Percentiles rank a stretch among this genome's conserved stretches.
phyloP scores from a whole-genome alignment of 2,329 filamentous ascomycete species.

The Ascochyta clinopodiicola region DNA sequence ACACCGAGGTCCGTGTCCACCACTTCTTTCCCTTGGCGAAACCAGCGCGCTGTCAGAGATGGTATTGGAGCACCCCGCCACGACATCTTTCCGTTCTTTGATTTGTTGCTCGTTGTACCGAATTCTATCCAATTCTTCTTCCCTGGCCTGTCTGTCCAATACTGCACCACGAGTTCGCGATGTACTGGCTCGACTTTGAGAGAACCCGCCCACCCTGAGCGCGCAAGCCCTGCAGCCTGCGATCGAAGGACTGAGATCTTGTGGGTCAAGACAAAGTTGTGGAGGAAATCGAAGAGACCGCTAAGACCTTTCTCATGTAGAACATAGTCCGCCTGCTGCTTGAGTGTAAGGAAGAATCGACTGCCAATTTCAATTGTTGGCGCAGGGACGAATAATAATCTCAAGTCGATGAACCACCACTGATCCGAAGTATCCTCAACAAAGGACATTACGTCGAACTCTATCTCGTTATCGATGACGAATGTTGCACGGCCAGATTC shows the following conservation, averaged over 20 bases:
- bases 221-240: conserved; percentile 75
- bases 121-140: conserved; percentile 91
- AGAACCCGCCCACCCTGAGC: conserved; percentile 77
- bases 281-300: conserved; percentile 85
- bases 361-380: conserved; percentile 64
- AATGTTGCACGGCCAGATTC: conserved; percentile 91
- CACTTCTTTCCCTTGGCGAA: conserved; percentile 79
- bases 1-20: conserved; percentile 71
- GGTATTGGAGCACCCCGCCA: conserved; percentile 45
- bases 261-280: conserved; percentile 86
- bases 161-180: conserved; percentile 84
- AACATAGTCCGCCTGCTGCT: conserved; percentile 73
- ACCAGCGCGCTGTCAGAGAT: conserved; percentile 74
- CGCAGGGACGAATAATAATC: conserved; percentile 78
- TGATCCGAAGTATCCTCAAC: conserved; percentile 83
- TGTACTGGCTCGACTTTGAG: conserved; percentile 80
- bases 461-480: conserved; percentile 81
- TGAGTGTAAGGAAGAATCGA: conserved; percentile 69
- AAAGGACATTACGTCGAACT: conserved; percentile 89
- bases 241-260: conserved; percentile 84
- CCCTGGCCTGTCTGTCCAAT: conserved; percentile 77
- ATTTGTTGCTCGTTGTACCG: conserved; percentile 72
- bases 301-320: conserved; percentile 73
- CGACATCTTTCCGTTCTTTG: conserved; percentile 42
- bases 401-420: conserved; percentile 93